Evolutionary conservation across 2,329 filamentous ascomycete species (phyloP), one percentile per base, ranked within the genome.

Genomic region (Trichoderma brevicompactum): DNA sequence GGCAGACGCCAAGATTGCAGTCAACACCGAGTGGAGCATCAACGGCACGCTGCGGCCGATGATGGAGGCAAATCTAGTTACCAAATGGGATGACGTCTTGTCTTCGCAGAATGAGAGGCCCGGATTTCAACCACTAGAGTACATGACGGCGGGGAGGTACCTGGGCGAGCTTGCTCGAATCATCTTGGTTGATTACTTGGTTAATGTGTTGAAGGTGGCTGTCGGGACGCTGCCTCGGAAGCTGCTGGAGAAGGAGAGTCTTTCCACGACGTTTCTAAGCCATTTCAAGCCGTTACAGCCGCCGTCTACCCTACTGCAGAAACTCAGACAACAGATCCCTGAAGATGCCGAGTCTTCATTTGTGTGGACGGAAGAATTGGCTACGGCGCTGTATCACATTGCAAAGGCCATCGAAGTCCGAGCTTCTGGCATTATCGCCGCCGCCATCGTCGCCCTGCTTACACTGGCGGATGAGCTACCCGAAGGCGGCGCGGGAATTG

Each of bases 21-120:
- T 94, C 68, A 94, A 94, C 73, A 94, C 92, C 0, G 92, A 95
- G 77, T 94, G 90, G 89, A 91, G 89, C 59, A 92, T 95, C 70
- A 89, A 88, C 32, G 91, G 91, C 7, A 87, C 91, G 2, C 87
- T 87, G n/a, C 80, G 83, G 7, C 89, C 91, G 0, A 79, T 94
- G 62, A 80, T 83, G 28, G 82, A 88, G 28, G 78, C 88, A 19
- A 80, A 81, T 1, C 82, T 94, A 54, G 85, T 92, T 59, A 93
- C 85, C 9, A 79, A 78, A 41, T 94, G 91, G 91, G 92, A 95
- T 71, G 77, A 80, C 9, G 78, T 83, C 66, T 81, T 95, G 6
- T 90, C 93, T 70, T 77, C 77, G 5, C 84, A 87, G 52, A 89
- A 88, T 70, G 88, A 92, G 70, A 81, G 80, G 7, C 89, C 91